A percentile compares a stretch with the other conserved stretches of the same genome.
These are phyloP conservation scores for Talaromyces sp. DNA, from an alignment of 2,329 filamentous ascomycete genomes.

Conservation along the genomic window DNA sequence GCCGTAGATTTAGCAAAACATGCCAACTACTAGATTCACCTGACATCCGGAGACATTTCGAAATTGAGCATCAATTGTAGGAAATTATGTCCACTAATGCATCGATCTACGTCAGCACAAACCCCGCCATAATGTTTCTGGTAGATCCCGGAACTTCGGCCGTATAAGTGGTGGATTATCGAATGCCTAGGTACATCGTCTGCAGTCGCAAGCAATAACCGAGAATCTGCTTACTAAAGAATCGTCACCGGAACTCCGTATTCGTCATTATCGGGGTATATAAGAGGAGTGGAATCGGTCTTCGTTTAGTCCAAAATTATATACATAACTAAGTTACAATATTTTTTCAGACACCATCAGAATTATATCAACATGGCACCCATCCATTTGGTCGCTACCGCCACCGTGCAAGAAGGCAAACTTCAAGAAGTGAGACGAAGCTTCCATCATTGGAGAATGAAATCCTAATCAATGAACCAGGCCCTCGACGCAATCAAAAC, in stretches of 20 bases:
- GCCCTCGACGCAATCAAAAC: background rate
- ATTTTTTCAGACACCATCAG: background rate
- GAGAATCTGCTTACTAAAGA: background rate
- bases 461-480: background rate
- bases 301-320: too few species aligned
- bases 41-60: background rate
- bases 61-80: background rate
- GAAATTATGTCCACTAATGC: background rate
- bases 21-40: background rate
- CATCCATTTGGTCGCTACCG: conserved; percentile 1
- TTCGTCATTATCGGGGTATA: background rate
- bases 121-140: background rate
- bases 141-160: background rate
- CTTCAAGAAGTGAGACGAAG: background rate
- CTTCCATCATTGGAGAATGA: background rate
- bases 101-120: background rate
- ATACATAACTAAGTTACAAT: background rate
- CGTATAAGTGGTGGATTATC: background rate
- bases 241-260: background rate
- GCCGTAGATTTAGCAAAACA: too few species aligned
- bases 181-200: background rate
- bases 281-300: too few species aligned
- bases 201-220: background rate
- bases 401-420: conserved; percentile 10
- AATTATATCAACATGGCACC: background rate